Evolutionary conservation across 192 early-diverging fungal genomes (phyloP).

Genomic region (Haplosporangium gracile): DNA sequence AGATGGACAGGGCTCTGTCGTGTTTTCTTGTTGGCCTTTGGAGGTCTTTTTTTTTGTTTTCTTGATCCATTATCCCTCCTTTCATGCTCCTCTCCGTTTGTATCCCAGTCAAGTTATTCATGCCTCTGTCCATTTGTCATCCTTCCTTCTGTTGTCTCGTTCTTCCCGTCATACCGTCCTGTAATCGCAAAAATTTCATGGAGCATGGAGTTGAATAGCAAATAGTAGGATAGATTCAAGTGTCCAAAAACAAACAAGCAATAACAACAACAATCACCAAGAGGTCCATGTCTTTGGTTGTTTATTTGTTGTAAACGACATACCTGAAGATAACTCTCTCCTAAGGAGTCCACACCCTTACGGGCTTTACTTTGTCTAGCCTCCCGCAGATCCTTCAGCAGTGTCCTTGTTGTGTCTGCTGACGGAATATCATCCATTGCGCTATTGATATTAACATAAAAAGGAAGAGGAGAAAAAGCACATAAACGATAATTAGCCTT

Average conservation of each 20-base stretch:
- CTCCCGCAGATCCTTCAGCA: conserved; percentile 90
- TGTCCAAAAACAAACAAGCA: not conserved
- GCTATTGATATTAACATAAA: conserved; percentile 47
- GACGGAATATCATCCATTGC: conserved; percentile 88
- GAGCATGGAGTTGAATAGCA: not conserved
- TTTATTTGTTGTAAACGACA: not conserved
- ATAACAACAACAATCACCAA: not conserved
- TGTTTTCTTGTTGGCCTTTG: not conserved
- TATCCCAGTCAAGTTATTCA: not conserved
- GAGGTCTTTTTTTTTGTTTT: not conserved
- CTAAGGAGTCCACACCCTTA: conserved; percentile 74
- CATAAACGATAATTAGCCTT: not conserved
- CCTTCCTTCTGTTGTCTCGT: not conserved
- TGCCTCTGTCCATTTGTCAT: not conserved
- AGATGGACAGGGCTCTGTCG: not conserved
- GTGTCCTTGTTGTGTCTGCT: conserved; percentile 74
- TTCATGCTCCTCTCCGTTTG: not conserved
- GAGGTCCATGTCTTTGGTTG: not conserved
- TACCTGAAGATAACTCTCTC: conserved; percentile 79
- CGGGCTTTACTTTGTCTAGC: conserved; percentile 84
- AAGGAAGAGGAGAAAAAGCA: not conserved
- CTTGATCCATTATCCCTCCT: not conserved
- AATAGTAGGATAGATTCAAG: not conserved
- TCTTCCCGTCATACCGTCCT: not conserved
- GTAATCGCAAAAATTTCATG: not conserved